Conservation (phyloP, 148 eudicot genomes). For the Rhododendron griersonianum region DNA sequence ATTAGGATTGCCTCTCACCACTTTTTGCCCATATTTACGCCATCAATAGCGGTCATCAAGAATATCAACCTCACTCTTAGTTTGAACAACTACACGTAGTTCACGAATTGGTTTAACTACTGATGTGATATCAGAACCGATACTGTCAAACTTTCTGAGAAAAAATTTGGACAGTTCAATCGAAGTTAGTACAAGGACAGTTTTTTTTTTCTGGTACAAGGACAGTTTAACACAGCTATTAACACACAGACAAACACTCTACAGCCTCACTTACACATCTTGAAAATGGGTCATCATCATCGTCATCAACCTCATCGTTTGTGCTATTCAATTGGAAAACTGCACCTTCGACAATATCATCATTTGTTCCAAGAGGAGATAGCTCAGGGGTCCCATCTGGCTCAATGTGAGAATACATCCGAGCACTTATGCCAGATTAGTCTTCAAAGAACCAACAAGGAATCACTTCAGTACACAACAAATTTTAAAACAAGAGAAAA, state of each 20-base stretch:
- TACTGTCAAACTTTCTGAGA: constrained; percentile 72
- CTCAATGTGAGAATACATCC: constrained; percentile 39
- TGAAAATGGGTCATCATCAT: constrained; percentile 73
- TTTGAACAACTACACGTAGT: constrained; percentile 89
- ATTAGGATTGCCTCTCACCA: constrained; percentile 90
- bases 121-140: constrained; percentile 60
- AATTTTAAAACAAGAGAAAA: background rate
- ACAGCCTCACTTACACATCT: constrained; percentile 28
- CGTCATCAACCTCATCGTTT: constrained; percentile 60
- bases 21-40: constrained; percentile 95
- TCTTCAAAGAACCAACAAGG: constrained; percentile 29
- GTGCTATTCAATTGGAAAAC: constrained; percentile 37
- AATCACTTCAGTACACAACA: constrained; percentile 12
- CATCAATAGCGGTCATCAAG: constrained; percentile 92
- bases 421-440: constrained; percentile 36
- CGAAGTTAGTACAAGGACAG: background rate
- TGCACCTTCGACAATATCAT: constrained; percentile 45
- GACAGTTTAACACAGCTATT: background rate
- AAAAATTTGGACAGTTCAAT: constrained; percentile 12
- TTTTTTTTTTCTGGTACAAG: background rate
- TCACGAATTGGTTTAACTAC: constrained; percentile 91
- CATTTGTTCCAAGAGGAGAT: constrained; percentile 58
- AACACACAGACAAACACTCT: constrained; percentile 38
- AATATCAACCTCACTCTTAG: constrained; percentile 88
- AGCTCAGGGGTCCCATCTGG: constrained; percentile 44